Conservation (phyloP, 176 grass and related monocot genomes). For the Aegilops bicornis region DNA sequence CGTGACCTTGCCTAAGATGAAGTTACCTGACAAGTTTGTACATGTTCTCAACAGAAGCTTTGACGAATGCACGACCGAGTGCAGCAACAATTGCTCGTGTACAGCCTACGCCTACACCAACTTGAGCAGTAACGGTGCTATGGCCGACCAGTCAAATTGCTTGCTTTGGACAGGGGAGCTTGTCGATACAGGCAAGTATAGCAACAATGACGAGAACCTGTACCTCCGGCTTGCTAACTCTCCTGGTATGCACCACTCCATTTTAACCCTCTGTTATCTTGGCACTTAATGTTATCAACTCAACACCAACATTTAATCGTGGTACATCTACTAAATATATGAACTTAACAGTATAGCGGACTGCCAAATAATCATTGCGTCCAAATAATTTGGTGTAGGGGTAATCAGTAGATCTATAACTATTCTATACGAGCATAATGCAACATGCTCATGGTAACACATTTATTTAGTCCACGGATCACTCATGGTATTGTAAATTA, state of each 20-base stretch:
- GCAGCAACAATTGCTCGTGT: constrained; percentile 39
- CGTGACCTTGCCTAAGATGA: background rate
- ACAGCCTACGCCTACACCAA: constrained; percentile 20
- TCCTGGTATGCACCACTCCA: constrained; percentile 33
- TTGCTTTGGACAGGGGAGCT: constrained; percentile 42
- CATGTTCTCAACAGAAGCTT: constrained; percentile 23
- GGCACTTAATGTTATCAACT: background rate
- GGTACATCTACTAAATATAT: background rate
- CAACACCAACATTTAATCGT: background rate
- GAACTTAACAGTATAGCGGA: background rate
- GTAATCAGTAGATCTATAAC: background rate
- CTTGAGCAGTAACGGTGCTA: background rate
- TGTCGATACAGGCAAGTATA: constrained; percentile 17
- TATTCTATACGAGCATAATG: background rate
- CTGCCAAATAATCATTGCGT: background rate
- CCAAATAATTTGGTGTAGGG: background rate
- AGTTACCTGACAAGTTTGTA: constrained; percentile 23
- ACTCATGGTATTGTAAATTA: background rate
- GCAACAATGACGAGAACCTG: constrained; percentile 23
- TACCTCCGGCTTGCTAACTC: constrained; percentile 30
- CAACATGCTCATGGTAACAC: background rate
- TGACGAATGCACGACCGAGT: constrained; percentile 14
- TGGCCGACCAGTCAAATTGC: constrained; percentile 18
- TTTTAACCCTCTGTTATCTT: background rate
- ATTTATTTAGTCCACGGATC: background rate